Evolutionary conservation across 495 filamentous ascomycete genomes (phyloP).

Genomic region (Penicillium pulvis): DNA sequence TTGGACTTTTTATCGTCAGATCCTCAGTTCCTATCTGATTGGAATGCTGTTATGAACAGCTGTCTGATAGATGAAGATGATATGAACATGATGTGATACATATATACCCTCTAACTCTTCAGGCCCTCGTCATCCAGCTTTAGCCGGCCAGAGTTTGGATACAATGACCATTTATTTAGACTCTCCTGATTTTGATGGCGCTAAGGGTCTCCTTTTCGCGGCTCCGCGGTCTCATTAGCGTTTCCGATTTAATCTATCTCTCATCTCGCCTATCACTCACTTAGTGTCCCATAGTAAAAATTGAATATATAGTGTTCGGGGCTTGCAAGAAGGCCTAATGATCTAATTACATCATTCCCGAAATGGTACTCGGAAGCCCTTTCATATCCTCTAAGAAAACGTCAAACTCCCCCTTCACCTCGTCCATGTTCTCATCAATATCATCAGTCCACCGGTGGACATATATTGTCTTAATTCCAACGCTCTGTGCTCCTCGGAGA

Average conservation of each 20-base stretch:
- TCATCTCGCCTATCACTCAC: background rate
- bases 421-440: conserved; percentile 49
- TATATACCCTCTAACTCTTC: background rate
- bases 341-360: too few relatives aligned
- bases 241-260: background rate
- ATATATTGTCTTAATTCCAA: conserved; percentile 54
- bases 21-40: conserved; percentile 1
- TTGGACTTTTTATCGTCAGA: conserved; percentile 3
- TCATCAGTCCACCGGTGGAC: conserved; percentile 57
- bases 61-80: background rate
- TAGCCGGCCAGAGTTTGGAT: background rate
- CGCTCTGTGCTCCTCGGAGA: conserved; percentile 44
- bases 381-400: conserved; percentile 49
- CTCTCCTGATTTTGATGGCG: too few relatives aligned
- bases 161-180: background rate
- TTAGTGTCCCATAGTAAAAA: too few relatives aligned
- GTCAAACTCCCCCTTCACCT: conserved; percentile 47
- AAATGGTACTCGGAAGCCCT: conserved; percentile 16
- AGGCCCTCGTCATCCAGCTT: background rate
- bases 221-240: too few relatives aligned
- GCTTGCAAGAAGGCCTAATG: too few relatives aligned
- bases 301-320: too few relatives aligned
- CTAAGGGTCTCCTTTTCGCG: too few relatives aligned
- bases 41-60: conserved; percentile 4
- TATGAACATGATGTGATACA: background rate